Evolutionary conservation across 2,329 filamentous ascomycete genomes (phyloP).

Genomic region (Cercospora berteroae): DNA sequence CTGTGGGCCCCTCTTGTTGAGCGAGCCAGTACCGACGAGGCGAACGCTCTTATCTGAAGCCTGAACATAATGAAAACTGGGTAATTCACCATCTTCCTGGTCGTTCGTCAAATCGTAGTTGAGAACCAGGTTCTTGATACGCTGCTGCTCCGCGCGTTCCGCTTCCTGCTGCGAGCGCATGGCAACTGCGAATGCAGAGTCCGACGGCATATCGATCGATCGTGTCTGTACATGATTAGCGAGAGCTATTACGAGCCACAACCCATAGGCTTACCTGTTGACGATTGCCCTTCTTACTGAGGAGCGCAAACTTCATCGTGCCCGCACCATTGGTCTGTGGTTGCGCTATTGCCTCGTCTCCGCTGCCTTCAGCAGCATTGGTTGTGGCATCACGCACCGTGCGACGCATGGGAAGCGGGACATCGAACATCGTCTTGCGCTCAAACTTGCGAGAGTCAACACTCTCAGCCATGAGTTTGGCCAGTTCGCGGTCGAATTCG

Average conservation of each 20-base stretch:
- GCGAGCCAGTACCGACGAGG: constrained; percentile 37
- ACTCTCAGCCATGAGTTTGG: constrained; percentile 97
- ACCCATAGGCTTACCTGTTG: constrained; percentile 66
- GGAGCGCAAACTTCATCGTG: constrained; percentile 94
- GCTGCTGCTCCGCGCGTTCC: constrained; percentile 92
- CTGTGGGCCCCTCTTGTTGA: constrained; percentile 41
- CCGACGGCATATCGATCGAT: constrained; percentile 82
- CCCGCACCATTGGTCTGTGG: constrained; percentile 39
- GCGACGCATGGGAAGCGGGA: constrained; percentile 88
- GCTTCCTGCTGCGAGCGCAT: constrained; percentile 96
- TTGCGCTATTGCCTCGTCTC: constrained; percentile 40
- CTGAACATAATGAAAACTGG: constrained; percentile 43
- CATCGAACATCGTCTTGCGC: constrained; percentile 89
- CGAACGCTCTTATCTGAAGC: constrained; percentile 49
- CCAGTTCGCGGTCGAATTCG: constrained; percentile 96
- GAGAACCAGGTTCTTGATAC: constrained; percentile 95
- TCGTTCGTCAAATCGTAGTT: constrained; percentile 91
- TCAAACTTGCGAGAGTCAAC: constrained; percentile 94
- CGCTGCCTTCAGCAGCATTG: constrained; percentile 42
- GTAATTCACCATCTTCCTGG: constrained; percentile 67
- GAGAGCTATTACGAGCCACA: not conserved
- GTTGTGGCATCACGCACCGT: constrained; percentile 56
- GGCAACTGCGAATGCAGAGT: constrained; percentile 91
- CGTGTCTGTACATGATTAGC: constrained; percentile 63
- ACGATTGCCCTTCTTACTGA: constrained; percentile 94